phyloP scores from a whole-genome alignment of 352 stramenopile species.

The Phytophthora sansomeana region DNA sequence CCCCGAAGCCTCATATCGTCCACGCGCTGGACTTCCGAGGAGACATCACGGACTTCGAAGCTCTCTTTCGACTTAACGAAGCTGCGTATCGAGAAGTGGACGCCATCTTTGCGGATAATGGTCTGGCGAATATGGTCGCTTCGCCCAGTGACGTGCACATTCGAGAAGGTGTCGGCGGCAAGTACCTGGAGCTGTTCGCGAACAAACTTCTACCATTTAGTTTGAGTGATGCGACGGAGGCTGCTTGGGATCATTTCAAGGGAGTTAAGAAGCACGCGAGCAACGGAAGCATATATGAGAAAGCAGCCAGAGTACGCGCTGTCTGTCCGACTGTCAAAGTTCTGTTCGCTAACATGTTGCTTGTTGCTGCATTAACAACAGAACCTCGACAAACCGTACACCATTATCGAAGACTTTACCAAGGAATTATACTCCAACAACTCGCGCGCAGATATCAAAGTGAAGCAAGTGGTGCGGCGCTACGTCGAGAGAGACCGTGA shows the following conservation, averaged over 20 bases:
- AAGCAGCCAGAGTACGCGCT: conserved; percentile 29
- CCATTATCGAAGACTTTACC: conserved; percentile 63
- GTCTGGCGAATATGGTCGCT: conserved; percentile 21
- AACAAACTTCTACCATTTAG: conserved; percentile 39
- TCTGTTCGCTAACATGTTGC: conserved; percentile 1
- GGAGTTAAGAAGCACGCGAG: conserved; percentile 36
- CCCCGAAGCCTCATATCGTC: conserved; percentile 11
- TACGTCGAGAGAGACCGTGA: conserved; percentile 63
- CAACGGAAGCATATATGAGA: conserved; percentile 41
- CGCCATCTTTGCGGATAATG: conserved; percentile 33
- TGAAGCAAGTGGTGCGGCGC: conserved; percentile 64
- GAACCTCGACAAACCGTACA: conserved; percentile 51
- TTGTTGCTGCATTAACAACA: conserved; percentile 14
- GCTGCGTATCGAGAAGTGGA: conserved; percentile 31
- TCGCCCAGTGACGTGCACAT: conserved; percentile 34
- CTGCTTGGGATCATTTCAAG: conserved; percentile 39
- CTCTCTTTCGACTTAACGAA: conserved; percentile 26
- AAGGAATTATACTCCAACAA: conserved; percentile 62
- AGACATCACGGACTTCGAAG: conserved; percentile 30
- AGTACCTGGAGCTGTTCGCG: conserved; percentile 35
- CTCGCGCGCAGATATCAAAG: conserved; percentile 53
- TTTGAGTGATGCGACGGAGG: conserved; percentile 21
- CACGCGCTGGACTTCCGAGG: conserved; percentile 22
- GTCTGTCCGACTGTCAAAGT: not conserved
- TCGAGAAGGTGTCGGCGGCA: conserved; percentile 24